A percentile compares a stretch with the other conserved stretches of the same genome.
These are phyloP conservation scores for Haplosporangium gracile DNA, from an alignment of 192 early-diverging fungal genomes.

Conservation along the genomic window DNA sequence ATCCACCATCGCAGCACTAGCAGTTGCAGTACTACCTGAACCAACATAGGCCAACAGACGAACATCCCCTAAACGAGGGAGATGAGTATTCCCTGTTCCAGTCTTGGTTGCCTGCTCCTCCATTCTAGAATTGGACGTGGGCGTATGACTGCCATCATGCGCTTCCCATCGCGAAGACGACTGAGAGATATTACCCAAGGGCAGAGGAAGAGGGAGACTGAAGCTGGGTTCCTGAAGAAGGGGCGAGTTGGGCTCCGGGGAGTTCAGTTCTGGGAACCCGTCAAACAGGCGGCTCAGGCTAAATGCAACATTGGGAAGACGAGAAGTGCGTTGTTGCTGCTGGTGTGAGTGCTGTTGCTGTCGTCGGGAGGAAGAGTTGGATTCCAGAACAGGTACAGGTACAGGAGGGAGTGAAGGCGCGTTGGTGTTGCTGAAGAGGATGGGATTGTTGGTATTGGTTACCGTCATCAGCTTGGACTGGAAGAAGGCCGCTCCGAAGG, in stretches of 20 bases:
- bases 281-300: slow-evolving; percentile 19
- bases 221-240: background rate
- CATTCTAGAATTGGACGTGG: slow-evolving; percentile 32
- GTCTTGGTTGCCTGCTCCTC: slow-evolving; percentile 6
- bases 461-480: background rate
- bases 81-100: slow-evolving; percentile 6
- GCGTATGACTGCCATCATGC: slow-evolving; percentile 17
- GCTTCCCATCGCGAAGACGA: slow-evolving; percentile 26
- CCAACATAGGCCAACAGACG: background rate
- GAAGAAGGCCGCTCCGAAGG: background rate
- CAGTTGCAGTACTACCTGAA: no score
- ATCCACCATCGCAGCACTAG: background rate
- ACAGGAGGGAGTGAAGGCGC: slow-evolving; percentile 11
- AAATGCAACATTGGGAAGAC: slow-evolving; percentile 23
- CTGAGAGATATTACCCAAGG: background rate
- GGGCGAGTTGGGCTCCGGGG: slow-evolving; percentile 3
- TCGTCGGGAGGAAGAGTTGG: slow-evolving; percentile 41
- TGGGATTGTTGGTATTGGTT: background rate
- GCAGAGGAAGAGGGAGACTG: background rate
- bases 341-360: slow-evolving; percentile 7
- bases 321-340: slow-evolving; percentile 16
- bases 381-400: slow-evolving; percentile 31
- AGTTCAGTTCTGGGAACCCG: slow-evolving; percentile 26
- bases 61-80: background rate
- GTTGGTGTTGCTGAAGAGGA: background rate